Percentiles rank a stretch among this genome's conserved stretches.
phyloP scores from a whole-genome alignment of 352 stramenopile species.

The Pythium apleroticum region DNA sequence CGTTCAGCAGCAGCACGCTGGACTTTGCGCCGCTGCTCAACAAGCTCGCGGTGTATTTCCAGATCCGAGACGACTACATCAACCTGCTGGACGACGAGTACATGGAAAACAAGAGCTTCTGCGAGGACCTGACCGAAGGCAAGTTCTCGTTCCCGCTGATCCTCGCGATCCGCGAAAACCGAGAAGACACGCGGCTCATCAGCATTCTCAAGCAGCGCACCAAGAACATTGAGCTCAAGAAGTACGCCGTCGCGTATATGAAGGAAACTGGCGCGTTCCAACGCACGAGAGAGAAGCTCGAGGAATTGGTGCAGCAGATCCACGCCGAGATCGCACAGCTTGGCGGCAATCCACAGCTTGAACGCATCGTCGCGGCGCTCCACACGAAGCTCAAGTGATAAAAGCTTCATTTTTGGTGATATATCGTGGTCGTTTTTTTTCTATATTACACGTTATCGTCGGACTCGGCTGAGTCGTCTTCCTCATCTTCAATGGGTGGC shows the following conservation, averaged over 20 bases:
- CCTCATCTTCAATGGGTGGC: neutral
- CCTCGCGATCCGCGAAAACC: constrained; percentile 66
- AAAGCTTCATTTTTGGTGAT: neutral
- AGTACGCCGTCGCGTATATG: constrained; percentile 91
- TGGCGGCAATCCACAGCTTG: constrained; percentile 58
- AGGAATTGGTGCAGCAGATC: constrained; percentile 49
- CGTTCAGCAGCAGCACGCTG: constrained; percentile 66
- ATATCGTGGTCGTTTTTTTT: neutral
- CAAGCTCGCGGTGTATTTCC: constrained; percentile 95
- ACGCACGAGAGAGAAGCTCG: constrained; percentile 58
- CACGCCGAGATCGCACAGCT: constrained; percentile 44
- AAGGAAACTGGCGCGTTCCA: constrained; percentile 59
- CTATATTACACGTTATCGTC: neutral
- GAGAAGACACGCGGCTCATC: constrained; percentile 86
- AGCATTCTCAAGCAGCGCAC: constrained; percentile 97
- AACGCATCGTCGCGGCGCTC: constrained; percentile 52
- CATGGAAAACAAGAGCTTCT: constrained; percentile 98
- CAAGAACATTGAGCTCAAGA: constrained; percentile 94
- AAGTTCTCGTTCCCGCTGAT: constrained; percentile 96
- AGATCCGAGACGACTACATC: constrained; percentile 98
- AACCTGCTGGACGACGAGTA: constrained; percentile 96
- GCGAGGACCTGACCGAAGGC: constrained; percentile 97
- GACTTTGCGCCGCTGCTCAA: constrained; percentile 92
- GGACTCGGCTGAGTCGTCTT: neutral
- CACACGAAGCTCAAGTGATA: constrained; percentile 51